These are phyloP conservation scores for Astrothelium subdiscretum DNA, from an alignment of 495 filamentous ascomycete genomes.

Conservation along the genomic window DNA sequence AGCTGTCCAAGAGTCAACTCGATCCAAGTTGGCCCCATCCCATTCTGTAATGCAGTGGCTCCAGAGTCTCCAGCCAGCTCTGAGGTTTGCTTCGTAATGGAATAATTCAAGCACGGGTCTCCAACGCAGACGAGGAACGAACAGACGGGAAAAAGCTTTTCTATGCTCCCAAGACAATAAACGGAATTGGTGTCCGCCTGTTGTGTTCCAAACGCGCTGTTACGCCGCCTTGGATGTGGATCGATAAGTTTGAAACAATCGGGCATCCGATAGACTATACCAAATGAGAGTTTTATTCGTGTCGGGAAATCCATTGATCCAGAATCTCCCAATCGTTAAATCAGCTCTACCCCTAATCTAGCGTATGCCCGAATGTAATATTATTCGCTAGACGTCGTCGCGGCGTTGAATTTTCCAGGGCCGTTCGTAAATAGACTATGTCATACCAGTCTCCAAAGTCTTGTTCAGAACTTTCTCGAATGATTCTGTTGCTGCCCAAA, in stretches of 20 bases:
- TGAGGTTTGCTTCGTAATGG: slow-evolving; percentile 42
- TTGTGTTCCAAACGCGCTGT: slow-evolving; percentile 20
- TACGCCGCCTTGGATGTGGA: slow-evolving; percentile 9
- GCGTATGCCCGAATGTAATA: background rate
- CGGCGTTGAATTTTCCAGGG: background rate
- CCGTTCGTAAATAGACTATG: slow-evolving; percentile 4
- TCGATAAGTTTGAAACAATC: slow-evolving; percentile 19
- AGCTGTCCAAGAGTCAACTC: slow-evolving; percentile 35
- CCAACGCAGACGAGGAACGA: slow-evolving; percentile 34
- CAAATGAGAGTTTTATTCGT: too few species aligned
- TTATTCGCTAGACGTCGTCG: slow-evolving; percentile 7
- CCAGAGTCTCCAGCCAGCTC: slow-evolving; percentile 30
- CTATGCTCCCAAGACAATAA: slow-evolving; percentile 38
- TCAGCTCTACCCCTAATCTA: too few species aligned
- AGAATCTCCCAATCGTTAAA: too few species aligned
- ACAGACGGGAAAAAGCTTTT: slow-evolving; percentile 38
- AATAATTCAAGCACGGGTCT: slow-evolving; percentile 31
- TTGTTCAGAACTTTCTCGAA: slow-evolving; percentile 5
- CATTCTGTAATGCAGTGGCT: background rate
- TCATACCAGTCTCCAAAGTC: slow-evolving; percentile 1
- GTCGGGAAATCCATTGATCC: too few species aligned
- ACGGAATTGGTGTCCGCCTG: slow-evolving; percentile 33
- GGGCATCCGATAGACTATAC: too few species aligned
- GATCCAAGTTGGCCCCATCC: slow-evolving; percentile 27
- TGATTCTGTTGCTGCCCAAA: slow-evolving; percentile 2